phyloP scores from a whole-genome alignment of 2,329 filamentous ascomycete species.

The Sporothrix mexicana region DNA sequence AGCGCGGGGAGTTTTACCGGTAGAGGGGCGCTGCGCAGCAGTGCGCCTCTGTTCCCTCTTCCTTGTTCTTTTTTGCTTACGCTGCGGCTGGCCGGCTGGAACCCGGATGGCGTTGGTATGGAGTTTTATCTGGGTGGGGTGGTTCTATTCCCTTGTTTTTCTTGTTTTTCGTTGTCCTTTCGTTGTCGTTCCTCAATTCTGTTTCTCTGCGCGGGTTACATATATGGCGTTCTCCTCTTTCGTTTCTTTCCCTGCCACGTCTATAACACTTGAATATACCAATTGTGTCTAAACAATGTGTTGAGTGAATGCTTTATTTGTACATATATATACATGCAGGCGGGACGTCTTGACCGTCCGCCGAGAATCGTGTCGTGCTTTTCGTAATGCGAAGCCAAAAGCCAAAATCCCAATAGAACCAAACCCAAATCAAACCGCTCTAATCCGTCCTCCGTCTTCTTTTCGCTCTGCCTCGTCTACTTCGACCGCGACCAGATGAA shows the following conservation, averaged over 20 bases:
- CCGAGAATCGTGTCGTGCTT: constrained; percentile 14
- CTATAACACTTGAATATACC: background rate
- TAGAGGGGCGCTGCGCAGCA: constrained; percentile 46
- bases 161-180: too few relatives aligned
- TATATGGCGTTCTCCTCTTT: background rate
- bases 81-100: background rate
- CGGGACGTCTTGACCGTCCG: background rate
- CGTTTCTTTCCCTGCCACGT: background rate
- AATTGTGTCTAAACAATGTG: background rate
- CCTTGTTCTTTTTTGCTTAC: background rate
- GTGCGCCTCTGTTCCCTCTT: background rate
- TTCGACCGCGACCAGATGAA: constrained; percentile 54
- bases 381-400: background rate
- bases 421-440: background rate
- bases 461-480: too few relatives aligned
- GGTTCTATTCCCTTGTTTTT: background rate
- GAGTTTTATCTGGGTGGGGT: background rate
- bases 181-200: too few relatives aligned
- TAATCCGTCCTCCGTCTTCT: background rate
- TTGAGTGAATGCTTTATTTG: background rate
- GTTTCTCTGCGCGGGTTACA: constrained; percentile 3
- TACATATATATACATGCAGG: constrained; percentile 25
- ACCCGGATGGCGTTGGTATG: constrained; percentile 2
- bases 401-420: too few relatives aligned
- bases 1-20: constrained; percentile 95